Percentiles rank a stretch among this genome's conserved stretches.
phyloP scores from a whole-genome alignment of 805 yeast genomes.

The Dipodascus albidus region DNA sequence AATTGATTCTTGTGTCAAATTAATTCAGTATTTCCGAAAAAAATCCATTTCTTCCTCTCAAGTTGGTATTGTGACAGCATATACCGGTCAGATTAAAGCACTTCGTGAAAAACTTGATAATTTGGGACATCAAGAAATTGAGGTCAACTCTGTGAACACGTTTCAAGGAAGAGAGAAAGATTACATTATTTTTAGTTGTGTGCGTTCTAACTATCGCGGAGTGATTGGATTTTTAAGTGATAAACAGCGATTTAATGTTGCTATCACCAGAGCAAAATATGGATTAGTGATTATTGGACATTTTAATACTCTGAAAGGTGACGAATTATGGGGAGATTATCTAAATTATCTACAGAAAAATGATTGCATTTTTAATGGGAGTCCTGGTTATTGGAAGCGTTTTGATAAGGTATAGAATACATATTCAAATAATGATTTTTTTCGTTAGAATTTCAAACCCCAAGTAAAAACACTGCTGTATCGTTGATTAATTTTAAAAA shows the following conservation, averaged over 20 bases:
- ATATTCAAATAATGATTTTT: too few relatives aligned
- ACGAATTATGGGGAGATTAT: slow-evolving; percentile 67
- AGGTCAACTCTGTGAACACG: slow-evolving; percentile 84
- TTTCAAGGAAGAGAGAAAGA: slow-evolving; percentile 89
- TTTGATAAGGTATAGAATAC: too few relatives aligned
- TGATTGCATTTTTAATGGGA: slow-evolving; percentile 83
- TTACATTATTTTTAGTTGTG: slow-evolving; percentile 66
- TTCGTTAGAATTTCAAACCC: too few relatives aligned
- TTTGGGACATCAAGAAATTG: slow-evolving; percentile 63
- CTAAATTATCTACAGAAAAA: slow-evolving; percentile 68
- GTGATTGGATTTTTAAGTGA: slow-evolving; percentile 76
- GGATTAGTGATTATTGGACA: slow-evolving; percentile 78
- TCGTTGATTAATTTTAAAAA: neutral
- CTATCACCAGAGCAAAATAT: slow-evolving; percentile 76
- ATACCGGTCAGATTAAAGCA: slow-evolving; percentile 82
- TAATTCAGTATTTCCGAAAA: slow-evolving; percentile 57
- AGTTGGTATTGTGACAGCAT: slow-evolving; percentile 90
- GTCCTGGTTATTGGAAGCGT: too few relatives aligned
- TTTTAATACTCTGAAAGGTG: slow-evolving; percentile 61
- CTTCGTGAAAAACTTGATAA: slow-evolving; percentile 66
- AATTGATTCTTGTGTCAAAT: slow-evolving; percentile 77
- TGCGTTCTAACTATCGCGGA: slow-evolving; percentile 63
- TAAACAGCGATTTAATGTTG: slow-evolving; percentile 80
- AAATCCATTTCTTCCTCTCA: slow-evolving; percentile 71
- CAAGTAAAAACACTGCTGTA: too few relatives aligned